phyloP scores from a whole-genome alignment of 257 asterid species.

The Gentiana dahurica region DNA sequence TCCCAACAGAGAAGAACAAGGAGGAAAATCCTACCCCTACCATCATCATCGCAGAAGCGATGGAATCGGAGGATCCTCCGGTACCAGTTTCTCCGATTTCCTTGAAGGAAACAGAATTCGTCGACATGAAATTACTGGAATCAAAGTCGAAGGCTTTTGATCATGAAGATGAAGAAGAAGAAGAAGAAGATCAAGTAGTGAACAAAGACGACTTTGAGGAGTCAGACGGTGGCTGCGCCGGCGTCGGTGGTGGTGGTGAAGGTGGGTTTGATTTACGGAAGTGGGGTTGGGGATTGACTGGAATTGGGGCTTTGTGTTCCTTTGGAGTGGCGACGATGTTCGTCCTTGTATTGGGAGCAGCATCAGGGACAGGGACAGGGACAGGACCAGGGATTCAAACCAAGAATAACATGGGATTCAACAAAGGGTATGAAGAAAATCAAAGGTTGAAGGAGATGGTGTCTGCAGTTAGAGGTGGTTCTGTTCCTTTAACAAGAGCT shows the following conservation, averaged over 20 bases:
- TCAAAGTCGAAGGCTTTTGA: conserved; percentile 9
- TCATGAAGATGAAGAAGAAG: conserved; percentile 18
- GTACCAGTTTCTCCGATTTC: conserved; percentile 46
- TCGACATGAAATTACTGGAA: conserved; percentile 66
- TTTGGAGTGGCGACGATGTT: conserved; percentile 60
- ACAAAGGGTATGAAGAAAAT: neutral
- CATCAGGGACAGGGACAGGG: conserved; percentile 15
- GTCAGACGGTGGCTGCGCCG: neutral
- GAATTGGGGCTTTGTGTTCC: conserved; percentile 70
- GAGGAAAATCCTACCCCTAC: neutral
- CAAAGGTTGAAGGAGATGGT: conserved; percentile 47
- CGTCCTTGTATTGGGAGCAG: conserved; percentile 37
- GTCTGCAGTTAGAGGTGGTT: conserved; percentile 32
- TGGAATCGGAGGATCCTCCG: conserved; percentile 30
- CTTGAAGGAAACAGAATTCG: conserved; percentile 62
- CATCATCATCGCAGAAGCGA: too few species aligned
- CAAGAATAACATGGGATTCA: too few species aligned
- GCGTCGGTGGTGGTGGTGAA: conserved; percentile 7
- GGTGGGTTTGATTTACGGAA: conserved; percentile 41
- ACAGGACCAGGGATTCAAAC: too few species aligned
- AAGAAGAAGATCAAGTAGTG: neutral
- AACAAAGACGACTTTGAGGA: too few species aligned
- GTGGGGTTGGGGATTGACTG: conserved; percentile 55
- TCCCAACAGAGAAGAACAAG: conserved; percentile 4
- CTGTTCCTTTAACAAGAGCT: conserved; percentile 31